Percentiles rank a stretch among this genome's conserved stretches.
Conservation (phyloP, 305 asterid genomes). For the Fraxinus velutina region DNA sequence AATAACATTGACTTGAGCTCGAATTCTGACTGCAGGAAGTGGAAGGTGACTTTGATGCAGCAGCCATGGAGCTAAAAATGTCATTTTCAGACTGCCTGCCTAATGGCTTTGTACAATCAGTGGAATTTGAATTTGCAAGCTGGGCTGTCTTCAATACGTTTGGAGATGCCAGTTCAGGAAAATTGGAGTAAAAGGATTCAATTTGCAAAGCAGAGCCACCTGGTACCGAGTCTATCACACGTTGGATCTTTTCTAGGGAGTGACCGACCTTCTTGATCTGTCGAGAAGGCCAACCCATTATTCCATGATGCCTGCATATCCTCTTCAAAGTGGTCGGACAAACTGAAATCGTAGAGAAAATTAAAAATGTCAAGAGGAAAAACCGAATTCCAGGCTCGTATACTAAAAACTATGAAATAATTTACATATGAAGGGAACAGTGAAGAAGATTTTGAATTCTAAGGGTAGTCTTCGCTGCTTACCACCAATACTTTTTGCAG, state of each 20-base stretch:
- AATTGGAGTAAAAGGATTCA: slow-evolving; percentile 71
- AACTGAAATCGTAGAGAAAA: slow-evolving; percentile 42
- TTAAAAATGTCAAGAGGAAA: neutral
- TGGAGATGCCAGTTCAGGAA: slow-evolving; percentile 63
- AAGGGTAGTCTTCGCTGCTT: slow-evolving; percentile 29
- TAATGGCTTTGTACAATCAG: neutral
- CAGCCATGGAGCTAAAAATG: neutral
- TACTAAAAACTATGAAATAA: neutral
- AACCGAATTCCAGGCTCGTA: neutral
- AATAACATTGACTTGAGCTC: slow-evolving; percentile 63
- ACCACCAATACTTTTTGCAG: slow-evolving; percentile 89
- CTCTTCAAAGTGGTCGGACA: slow-evolving; percentile 99
- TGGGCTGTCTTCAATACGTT: slow-evolving; percentile 43
- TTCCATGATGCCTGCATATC: slow-evolving; percentile 93
- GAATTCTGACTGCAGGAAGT: slow-evolving; percentile 73
- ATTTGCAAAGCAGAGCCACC: slow-evolving; percentile 72
- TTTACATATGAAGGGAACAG: neutral
- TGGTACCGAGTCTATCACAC: slow-evolving; percentile 86
- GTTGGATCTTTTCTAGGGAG: slow-evolving; percentile 64
- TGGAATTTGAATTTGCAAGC: slow-evolving; percentile 22
- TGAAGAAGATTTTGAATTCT: neutral
- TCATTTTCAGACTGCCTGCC: neutral
- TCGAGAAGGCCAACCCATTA: slow-evolving; percentile 93
- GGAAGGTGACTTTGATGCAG: slow-evolving; percentile 51
- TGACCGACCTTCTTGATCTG: slow-evolving; percentile 46